Evolutionary conservation across 1,284 basidiomycete species (phyloP), one percentile per base, ranked within the genome.

Genomic region (Microstroma glucosiphilum): DNA sequence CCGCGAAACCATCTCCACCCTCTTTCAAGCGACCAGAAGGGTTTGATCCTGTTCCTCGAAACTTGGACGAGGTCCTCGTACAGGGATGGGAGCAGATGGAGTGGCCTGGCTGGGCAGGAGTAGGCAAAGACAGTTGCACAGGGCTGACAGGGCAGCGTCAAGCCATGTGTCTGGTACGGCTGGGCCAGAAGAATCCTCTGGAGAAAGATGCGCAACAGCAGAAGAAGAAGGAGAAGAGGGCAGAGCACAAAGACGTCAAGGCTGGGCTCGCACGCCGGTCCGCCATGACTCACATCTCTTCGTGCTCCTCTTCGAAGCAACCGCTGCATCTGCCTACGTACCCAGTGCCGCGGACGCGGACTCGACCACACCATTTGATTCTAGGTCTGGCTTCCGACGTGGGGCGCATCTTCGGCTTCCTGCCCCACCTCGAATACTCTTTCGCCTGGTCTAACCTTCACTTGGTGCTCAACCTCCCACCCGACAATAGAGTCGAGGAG

Each of bases 301-400:
- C 17, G n/a, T 57, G 41, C 46, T 57, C 41, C 13, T 57, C 56
- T 6, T 57, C 56, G 15, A 21, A 37, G 15, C 15, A 57, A 15
- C 40, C 40, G n/a, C 56, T 57, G n/a, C 17, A 30, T 13, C n/a
- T 57, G 13, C 56, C 46, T 37, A 57, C 40, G 8, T 42, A 57
- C 46, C 46, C 56, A 2, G 13, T 54, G 21, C 51, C 51, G 51
- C 51, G 51, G 7, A 57, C 56, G 1, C 46, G 21, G 21, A 43
- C 46, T 13, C 56, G 21, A 23, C 56, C 56, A n/a, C 23, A 42
- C 23, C 3, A 54, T 11, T n/a, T 60, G n/a, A 56, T 60, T 13
- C 51, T 60, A 17, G 59, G 59, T 25, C 23, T 60, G 12, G 42
- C 59, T 2, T 60, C 59, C 4, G 51, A 46, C 25, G 49, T 53